These are phyloP conservation scores for Echium plantagineum DNA, from an alignment of 257 asterid species.

Conservation along the genomic window DNA sequence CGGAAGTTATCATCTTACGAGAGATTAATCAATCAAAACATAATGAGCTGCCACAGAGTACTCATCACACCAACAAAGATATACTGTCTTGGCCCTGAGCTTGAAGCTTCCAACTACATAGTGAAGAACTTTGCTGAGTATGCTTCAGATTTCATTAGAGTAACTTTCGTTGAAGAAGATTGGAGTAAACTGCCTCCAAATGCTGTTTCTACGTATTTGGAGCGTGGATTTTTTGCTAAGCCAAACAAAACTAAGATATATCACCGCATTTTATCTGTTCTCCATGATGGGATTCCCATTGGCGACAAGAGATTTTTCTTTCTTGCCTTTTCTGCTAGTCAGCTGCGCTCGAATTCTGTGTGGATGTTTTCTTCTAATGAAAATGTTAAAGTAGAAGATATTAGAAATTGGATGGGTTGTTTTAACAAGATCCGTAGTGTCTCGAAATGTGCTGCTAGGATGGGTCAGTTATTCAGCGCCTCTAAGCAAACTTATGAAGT, in stretches of 20 bases:
- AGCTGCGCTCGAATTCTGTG: conserved; percentile 69
- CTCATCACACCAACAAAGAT: conserved; percentile 72
- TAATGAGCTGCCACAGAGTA: conserved; percentile 78
- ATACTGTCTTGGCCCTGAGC: conserved; percentile 89
- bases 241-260: conserved; percentile 53
- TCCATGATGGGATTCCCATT: conserved; percentile 58
- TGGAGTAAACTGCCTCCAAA: conserved; percentile 58
- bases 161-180: conserved; percentile 94
- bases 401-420: conserved; percentile 94
- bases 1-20: conserved; percentile 22
- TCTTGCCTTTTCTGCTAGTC: conserved; percentile 92
- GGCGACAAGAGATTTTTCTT: conserved; percentile 68
- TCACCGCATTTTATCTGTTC: conserved; percentile 49
- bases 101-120: conserved; percentile 75
- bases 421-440: conserved; percentile 64
- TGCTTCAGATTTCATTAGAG: conserved; percentile 74
- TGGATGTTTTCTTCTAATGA: conserved; percentile 99
- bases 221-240: conserved; percentile 55
- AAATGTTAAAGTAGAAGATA: conserved; percentile 47
- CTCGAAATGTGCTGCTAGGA: conserved; percentile 89
- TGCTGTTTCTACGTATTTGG: conserved; percentile 37
- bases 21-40: conserved; percentile 31
- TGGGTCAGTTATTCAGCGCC: conserved; percentile 93
- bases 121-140: conserved; percentile 61
- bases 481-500: conserved; percentile 60